Conservation (phyloP, 2,329 filamentous ascomycete species). For the Blastomyces gilchristii region DNA sequence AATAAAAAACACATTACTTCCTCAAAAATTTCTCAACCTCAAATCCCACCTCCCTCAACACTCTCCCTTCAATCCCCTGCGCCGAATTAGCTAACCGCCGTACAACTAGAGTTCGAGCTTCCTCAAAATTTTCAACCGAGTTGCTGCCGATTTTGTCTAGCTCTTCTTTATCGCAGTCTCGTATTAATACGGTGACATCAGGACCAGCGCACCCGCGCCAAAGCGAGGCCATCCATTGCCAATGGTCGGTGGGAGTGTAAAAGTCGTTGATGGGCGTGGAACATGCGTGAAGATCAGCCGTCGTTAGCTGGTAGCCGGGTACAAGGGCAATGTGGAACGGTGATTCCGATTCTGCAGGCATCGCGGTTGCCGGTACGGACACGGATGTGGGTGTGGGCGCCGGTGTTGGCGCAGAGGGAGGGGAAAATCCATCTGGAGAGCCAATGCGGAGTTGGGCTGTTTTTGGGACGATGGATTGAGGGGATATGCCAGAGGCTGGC, state of each 20-base stretch:
- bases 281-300: slow-evolving; percentile 65
- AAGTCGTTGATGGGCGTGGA: slow-evolving; percentile 63
- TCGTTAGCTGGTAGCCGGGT: slow-evolving; percentile 67
- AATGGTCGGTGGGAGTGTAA: slow-evolving; percentile 79
- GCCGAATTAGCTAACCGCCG: slow-evolving; percentile 31
- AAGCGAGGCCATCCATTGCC: slow-evolving; percentile 92
- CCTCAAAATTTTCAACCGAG: slow-evolving; percentile 48
- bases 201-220: slow-evolving; percentile 80
- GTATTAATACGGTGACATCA: slow-evolving; percentile 47
- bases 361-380: slow-evolving; percentile 10
- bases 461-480: slow-evolving; percentile 26
- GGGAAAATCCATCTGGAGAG: slow-evolving; percentile 23
- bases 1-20: slow-evolving; percentile 45
- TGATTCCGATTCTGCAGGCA: slow-evolving; percentile 12
- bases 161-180: slow-evolving; percentile 33
- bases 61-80: slow-evolving; percentile 52
- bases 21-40: slow-evolving; percentile 67
- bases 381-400: slow-evolving; percentile 4
- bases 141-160: slow-evolving; percentile 32
- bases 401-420: slow-evolving; percentile 17
- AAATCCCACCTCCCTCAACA: slow-evolving; percentile 66
- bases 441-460: slow-evolving; percentile 23
- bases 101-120: slow-evolving; percentile 44
- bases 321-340: slow-evolving; percentile 62
- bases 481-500: slow-evolving; percentile 20